Conservation (phyloP, 805 yeast genomes). For the Starmerella khaoyaiensis region DNA sequence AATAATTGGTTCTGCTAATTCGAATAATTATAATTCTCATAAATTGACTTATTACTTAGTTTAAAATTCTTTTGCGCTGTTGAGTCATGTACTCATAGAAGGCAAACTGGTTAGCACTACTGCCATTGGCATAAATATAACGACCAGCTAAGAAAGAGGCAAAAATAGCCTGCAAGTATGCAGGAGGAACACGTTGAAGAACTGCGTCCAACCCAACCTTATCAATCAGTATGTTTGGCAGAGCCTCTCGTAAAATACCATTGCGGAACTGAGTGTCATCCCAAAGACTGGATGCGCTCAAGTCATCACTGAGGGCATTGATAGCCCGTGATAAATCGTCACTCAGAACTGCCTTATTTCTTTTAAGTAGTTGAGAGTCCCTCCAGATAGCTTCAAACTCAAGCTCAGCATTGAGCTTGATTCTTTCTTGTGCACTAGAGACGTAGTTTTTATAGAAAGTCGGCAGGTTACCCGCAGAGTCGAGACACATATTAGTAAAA, state of each 20-base stretch:
- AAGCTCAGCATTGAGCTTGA: slow-evolving; percentile 62
- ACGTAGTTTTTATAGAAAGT: slow-evolving; percentile 74
- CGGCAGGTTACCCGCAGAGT: slow-evolving; percentile 42
- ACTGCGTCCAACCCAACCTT: slow-evolving; percentile 52
- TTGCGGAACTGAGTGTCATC: slow-evolving; percentile 67
- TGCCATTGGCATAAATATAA: slow-evolving; percentile 72
- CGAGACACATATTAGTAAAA: slow-evolving; percentile 62
- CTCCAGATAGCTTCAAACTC: slow-evolving; percentile 86
- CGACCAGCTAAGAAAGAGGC: slow-evolving; percentile 76
- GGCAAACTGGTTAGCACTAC: slow-evolving; percentile 55
- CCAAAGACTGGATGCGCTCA: slow-evolving; percentile 73
- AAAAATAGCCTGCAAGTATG: slow-evolving; percentile 77
- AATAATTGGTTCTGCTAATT: too few species aligned
- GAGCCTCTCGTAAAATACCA: slow-evolving; percentile 58
- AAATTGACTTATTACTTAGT: not conserved
- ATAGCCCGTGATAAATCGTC: slow-evolving; percentile 73
- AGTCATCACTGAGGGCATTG: slow-evolving; percentile 73
- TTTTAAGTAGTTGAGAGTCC: slow-evolving; percentile 50
- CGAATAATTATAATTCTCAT: too few species aligned
- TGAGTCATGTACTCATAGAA: slow-evolving; percentile 34
- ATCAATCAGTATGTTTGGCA: slow-evolving; percentile 58
- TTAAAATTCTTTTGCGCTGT: slow-evolving; percentile 16
- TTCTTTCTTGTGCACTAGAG: slow-evolving; percentile 60
- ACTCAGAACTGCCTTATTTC: slow-evolving; percentile 50
- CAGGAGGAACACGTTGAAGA: slow-evolving; percentile 66